Conservation (phyloP, 345 rosid species). For the Psidium guajava region DNA sequence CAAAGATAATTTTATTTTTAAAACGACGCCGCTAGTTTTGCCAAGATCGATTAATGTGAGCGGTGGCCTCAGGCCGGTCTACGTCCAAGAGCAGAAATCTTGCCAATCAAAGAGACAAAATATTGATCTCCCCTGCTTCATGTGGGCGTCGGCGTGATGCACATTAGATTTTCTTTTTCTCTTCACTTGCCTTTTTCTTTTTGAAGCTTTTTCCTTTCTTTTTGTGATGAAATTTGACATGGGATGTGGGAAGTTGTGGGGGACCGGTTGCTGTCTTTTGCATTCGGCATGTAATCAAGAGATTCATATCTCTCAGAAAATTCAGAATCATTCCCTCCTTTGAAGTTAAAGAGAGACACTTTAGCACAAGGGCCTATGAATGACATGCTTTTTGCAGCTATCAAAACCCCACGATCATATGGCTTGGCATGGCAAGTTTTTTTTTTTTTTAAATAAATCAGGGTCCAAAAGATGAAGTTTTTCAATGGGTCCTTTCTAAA, state of each 20-base stretch:
- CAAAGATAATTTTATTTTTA: neutral
- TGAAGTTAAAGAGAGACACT: neutral
- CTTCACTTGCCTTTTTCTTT: neutral
- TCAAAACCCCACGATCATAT: slow-evolving; percentile 24
- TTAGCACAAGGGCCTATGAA: neutral
- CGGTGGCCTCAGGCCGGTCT: neutral
- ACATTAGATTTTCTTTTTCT: neutral
- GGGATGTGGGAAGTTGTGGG: neutral
- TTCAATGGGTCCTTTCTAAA: neutral
- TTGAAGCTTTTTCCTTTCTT: neutral
- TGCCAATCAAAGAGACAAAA: neutral
- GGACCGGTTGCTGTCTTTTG: slow-evolving; percentile 26
- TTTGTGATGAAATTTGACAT: slow-evolving; percentile 2
- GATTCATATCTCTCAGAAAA: slow-evolving; percentile 4
- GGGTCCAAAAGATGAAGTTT: slow-evolving; percentile 15
- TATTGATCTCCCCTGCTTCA: neutral
- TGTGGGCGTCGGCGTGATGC: neutral
- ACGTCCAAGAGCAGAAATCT: neutral
- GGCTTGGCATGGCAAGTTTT: neutral
- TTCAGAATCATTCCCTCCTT: neutral
- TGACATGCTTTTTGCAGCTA: neutral
- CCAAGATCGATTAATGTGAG: neutral
- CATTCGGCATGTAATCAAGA: slow-evolving; percentile 35
- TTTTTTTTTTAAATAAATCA: neutral
- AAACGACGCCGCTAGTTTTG: neutral